phyloP scores from a whole-genome alignment of 129 eudicot genomes.

The Artemisia tridentata region DNA sequence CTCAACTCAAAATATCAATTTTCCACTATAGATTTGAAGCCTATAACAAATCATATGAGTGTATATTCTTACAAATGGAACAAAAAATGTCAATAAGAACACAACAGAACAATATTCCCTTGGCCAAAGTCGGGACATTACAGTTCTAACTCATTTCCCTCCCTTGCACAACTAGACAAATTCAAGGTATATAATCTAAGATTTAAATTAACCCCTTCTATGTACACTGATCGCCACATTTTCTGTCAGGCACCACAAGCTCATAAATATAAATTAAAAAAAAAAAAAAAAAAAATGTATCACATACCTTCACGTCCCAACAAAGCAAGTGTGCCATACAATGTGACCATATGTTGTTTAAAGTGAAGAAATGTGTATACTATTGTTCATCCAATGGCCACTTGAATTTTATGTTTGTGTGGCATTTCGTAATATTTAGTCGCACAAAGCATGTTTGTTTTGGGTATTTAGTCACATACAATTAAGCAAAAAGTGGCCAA shows the following conservation, averaged over 20 bases:
- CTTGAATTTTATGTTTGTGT: no score
- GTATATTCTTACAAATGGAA: conserved; percentile 32
- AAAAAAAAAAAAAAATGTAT: neutral
- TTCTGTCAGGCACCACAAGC: conserved; percentile 53
- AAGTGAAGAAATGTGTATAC: no score
- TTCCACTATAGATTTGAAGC: conserved; percentile 20
- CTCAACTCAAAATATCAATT: neutral
- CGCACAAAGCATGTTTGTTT: no score
- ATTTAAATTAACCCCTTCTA: conserved; percentile 23
- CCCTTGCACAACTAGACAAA: conserved; percentile 26
- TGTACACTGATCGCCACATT: conserved; percentile 15
- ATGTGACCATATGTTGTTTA: no score
- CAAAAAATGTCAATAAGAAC: conserved; percentile 21
- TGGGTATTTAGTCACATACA: no score
- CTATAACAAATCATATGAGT: conserved; percentile 13
- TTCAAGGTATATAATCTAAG: conserved; percentile 19
- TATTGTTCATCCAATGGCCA: no score
- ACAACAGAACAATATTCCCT: conserved; percentile 24
- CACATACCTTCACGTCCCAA: neutral
- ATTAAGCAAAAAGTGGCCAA: no score
- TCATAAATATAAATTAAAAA: neutral
- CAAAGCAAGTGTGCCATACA: no score
- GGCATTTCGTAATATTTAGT: no score
- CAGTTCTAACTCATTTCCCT: conserved; percentile 12
- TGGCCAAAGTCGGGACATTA: conserved; percentile 26